These are phyloP conservation scores for Fistulifera solaris DNA, from an alignment of 108 stramenopile genomes.

Conservation along the genomic window DNA sequence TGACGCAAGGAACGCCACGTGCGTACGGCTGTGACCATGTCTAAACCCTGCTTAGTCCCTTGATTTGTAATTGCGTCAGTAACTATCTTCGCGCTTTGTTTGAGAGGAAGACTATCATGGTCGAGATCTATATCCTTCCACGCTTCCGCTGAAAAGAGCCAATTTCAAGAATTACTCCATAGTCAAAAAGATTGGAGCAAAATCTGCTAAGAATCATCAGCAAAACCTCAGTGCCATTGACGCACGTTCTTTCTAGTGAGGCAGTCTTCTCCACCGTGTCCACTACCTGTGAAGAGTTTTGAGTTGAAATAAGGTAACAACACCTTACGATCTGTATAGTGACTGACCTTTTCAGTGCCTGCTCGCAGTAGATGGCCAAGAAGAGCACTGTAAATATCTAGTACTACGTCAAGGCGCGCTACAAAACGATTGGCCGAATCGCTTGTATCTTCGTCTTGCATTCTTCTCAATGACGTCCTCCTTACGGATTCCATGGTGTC, in stretches of 20 bases:
- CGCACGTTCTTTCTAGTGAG: conserved; percentile 61
- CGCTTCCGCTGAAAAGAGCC: conserved; percentile 9
- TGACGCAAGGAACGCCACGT: conserved; percentile 73
- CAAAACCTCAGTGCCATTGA: conserved; percentile 69
- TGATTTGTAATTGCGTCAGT: conserved; percentile 66
- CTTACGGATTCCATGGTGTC: conserved; percentile 55
- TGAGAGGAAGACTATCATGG: conserved; percentile 35
- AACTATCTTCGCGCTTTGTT: conserved; percentile 67
- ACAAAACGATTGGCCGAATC: background rate
- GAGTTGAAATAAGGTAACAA: background rate
- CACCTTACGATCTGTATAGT: background rate
- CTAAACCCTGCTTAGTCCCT: conserved; percentile 38
- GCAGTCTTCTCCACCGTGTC: conserved; percentile 62
- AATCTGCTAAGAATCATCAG: conserved; percentile 58
- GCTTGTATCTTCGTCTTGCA: background rate
- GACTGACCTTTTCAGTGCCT: conserved; percentile 41
- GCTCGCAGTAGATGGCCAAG: conserved; percentile 60
- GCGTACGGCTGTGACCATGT: conserved; percentile 53
- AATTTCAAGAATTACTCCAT: conserved; percentile 44
- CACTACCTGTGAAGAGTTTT: conserved; percentile 26
- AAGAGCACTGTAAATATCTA: conserved; percentile 68
- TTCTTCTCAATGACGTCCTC: conserved; percentile 4
- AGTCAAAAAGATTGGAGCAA: conserved; percentile 59
- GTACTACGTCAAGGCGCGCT: conserved; percentile 46
- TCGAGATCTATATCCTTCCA: conserved; percentile 24